phyloP scores from a whole-genome alignment of 805 yeast genomes.

The Zygoascus tannicola region DNA sequence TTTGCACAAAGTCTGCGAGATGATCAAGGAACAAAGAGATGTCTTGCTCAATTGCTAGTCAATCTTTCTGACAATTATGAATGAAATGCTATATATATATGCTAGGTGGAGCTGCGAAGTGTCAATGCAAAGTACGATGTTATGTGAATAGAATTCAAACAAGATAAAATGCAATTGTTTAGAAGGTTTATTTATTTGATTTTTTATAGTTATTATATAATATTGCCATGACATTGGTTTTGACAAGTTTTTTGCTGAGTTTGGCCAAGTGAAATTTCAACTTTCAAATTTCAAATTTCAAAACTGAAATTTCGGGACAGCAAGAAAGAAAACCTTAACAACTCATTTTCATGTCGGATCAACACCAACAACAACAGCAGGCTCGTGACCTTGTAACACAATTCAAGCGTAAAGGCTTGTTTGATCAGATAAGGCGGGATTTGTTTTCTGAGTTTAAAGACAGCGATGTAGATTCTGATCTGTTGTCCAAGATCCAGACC shows the following conservation, averaged over 20 bases:
- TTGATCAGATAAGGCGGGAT: constrained; percentile 17
- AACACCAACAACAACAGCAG: background rate
- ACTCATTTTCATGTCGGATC: background rate
- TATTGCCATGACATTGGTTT: too few relatives aligned
- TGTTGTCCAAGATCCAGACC: constrained; percentile 13
- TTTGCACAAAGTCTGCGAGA: constrained; percentile 71
- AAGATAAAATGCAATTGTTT: too few relatives aligned
- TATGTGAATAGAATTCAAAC: too few relatives aligned
- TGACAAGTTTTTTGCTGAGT: too few relatives aligned
- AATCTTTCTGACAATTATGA: constrained; percentile 43
- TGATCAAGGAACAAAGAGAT: constrained; percentile 79
- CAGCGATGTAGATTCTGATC: constrained; percentile 4
- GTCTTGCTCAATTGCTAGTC: constrained; percentile 72
- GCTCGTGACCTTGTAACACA: constrained; percentile 9
- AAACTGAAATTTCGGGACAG: too few relatives aligned
- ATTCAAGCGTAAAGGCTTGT: constrained; percentile 19
- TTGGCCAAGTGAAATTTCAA: too few relatives aligned
- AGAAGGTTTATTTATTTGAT: too few relatives aligned
- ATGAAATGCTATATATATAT: too few relatives aligned
- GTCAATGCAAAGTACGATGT: too few relatives aligned
- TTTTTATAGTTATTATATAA: too few relatives aligned
- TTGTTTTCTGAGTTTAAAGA: constrained; percentile 16
- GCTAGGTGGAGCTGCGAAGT: too few relatives aligned
- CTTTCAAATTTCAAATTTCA: too few relatives aligned
- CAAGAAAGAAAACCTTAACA: background rate